Conservation (phyloP, 345 rosid species). For the Bretschneidera sinensis region DNA sequence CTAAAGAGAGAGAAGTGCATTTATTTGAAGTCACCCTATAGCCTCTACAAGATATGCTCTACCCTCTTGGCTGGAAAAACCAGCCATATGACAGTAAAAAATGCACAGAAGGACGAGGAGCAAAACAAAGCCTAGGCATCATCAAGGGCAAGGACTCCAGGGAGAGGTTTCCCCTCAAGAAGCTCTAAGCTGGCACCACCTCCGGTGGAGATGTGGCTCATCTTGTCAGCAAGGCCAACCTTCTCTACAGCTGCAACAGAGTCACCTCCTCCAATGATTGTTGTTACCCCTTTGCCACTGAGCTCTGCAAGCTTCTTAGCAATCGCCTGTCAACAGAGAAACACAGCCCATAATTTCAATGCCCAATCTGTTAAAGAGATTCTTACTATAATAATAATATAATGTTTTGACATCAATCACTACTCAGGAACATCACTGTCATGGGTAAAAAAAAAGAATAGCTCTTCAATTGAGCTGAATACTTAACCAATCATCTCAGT, state of each 20-base stretch:
- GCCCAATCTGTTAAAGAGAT: no score
- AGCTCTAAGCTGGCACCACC: conserved; percentile 99
- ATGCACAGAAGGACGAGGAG: conserved; percentile 5
- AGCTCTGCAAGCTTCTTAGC: conserved; percentile 88
- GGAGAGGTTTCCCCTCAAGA: conserved; percentile 84
- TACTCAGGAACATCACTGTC: no score
- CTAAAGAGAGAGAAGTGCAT: neutral
- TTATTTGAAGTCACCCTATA: conserved; percentile 13
- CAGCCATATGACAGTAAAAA: conserved; percentile 7
- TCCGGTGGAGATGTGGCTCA: conserved; percentile 97
- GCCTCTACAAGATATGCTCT: conserved; percentile 20
- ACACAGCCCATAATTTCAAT: no score
- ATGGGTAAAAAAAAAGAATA: no score
- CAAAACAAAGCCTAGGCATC: conserved; percentile 45
- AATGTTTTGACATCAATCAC: no score
- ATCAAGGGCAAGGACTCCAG: conserved; percentile 88
- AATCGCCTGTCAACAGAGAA: conserved; percentile 58
- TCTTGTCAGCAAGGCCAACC: conserved; percentile 82
- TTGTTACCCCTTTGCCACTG: conserved; percentile 80
- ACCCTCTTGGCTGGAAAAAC: conserved; percentile 22
- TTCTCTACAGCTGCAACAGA: conserved; percentile 97
- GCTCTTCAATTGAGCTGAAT: no score
- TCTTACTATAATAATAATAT: no score
- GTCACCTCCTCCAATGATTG: conserved; percentile 96
- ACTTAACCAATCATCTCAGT: no score